These are phyloP conservation scores for Calycina herbarum DNA, from an alignment of 2,329 filamentous ascomycete species.

Conservation along the genomic window DNA sequence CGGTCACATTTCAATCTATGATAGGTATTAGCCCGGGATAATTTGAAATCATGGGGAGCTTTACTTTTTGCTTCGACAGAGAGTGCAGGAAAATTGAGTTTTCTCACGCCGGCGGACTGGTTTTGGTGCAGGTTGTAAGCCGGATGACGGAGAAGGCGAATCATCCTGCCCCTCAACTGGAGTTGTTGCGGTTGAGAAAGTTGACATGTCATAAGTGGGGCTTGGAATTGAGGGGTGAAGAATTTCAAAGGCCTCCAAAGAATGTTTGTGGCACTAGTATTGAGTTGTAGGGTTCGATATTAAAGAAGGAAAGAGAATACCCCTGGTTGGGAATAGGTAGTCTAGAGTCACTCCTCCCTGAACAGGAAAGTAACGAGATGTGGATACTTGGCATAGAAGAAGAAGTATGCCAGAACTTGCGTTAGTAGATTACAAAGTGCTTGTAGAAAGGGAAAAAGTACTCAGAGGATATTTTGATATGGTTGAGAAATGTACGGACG, in stretches of 20 bases:
- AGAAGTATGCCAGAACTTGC: neutral
- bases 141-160: neutral
- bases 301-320: neutral
- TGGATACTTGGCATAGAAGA: neutral
- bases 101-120: slow-evolving; percentile 16
- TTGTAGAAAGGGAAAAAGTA: neutral
- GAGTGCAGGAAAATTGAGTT: slow-evolving; percentile 18
- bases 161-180: neutral
- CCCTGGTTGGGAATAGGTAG: neutral
- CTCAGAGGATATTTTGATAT: neutral
- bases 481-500: too few relatives aligned
- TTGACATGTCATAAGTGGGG: slow-evolving; percentile 8
- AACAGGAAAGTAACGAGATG: neutral
- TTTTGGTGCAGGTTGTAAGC: neutral
- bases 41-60: neutral
- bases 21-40: neutral
- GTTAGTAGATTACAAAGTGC: too few relatives aligned
- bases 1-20: slow-evolving; percentile 50
- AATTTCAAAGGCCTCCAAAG: too few relatives aligned
- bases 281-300: neutral
- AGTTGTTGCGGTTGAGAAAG: slow-evolving; percentile 1
- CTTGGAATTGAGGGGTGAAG: too few relatives aligned
- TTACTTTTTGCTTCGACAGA: slow-evolving; percentile 19
- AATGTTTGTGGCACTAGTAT: too few relatives aligned
- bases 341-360: neutral